A percentile compares a stretch with the other conserved stretches of the same genome.
Conservation (phyloP, 768 basidiomycete species). For the Tulasnella sp. region DNA sequence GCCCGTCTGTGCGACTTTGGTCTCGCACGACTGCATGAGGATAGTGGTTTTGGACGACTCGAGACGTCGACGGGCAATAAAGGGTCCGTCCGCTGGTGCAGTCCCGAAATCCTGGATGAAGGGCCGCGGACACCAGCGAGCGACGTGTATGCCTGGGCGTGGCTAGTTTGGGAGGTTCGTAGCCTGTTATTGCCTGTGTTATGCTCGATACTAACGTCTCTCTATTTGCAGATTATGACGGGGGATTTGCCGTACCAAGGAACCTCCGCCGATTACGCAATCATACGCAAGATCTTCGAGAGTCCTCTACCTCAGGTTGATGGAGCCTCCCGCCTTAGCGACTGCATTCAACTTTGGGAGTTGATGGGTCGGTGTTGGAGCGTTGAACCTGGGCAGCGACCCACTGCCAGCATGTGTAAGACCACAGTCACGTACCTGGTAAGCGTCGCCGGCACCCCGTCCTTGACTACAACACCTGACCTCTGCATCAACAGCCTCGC, state of each 20-base stretch:
- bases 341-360: neutral
- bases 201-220: neutral
- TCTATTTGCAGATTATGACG: neutral
- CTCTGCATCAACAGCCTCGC: neutral
- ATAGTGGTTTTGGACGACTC: neutral
- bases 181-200: neutral
- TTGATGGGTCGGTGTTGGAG: neutral
- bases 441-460: no score
- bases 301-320: neutral
- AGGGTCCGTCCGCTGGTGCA: neutral
- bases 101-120: neutral
- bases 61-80: neutral
- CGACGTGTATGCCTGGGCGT: constrained; percentile 6
- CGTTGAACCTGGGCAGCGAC: neutral
- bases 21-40: neutral
- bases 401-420: neutral
- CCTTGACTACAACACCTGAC: neutral
- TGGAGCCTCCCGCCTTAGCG: neutral
- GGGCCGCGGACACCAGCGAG: neutral
- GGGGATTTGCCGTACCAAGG: neutral
- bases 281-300: neutral
- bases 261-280: neutral
- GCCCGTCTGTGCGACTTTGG: constrained; percentile 15
- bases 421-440: neutral
- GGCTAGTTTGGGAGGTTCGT: neutral